These are phyloP conservation scores for Eurotiales sp. DNA, from an alignment of 2,329 filamentous ascomycete species.

Conservation along the genomic window DNA sequence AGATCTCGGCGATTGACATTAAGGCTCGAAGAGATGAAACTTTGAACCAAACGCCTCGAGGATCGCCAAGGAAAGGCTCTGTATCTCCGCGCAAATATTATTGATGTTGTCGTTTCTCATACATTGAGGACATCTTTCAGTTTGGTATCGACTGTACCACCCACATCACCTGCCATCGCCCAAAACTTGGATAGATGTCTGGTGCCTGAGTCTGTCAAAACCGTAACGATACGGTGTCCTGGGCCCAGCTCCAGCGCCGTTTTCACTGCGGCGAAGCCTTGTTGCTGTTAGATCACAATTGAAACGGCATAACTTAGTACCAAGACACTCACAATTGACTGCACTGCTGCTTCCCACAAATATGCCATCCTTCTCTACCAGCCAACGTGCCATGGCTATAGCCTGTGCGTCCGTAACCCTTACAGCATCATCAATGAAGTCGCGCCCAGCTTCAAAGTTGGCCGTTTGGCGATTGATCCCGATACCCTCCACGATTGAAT, in stretches of 20 bases:
- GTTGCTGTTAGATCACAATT: conserved; percentile 6
- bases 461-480: conserved; percentile 91
- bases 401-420: conserved; percentile 86
- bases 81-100: conserved; percentile 15
- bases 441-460: conserved; percentile 84
- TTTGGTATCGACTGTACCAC: conserved; percentile 42
- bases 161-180: conserved; percentile 46
- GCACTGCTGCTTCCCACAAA: conserved; percentile 92
- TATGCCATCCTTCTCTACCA: conserved; percentile 92
- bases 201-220: conserved; percentile 49
- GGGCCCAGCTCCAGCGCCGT: conserved; percentile 45
- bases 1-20: conserved; percentile 20
- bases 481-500: conserved; percentile 93
- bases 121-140: conserved; percentile 45
- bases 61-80: conserved; percentile 12
- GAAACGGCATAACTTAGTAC: background rate
- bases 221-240: conserved; percentile 47
- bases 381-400: conserved; percentile 87
- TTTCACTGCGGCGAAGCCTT: conserved; percentile 47
- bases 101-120: conserved; percentile 1
- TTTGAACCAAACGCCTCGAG: conserved; percentile 1
- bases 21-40: conserved; percentile 10
- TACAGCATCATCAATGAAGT: conserved; percentile 86
- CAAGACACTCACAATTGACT: conserved; percentile 72
- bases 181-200: conserved; percentile 52